These are phyloP conservation scores for Tanacetum coccineum DNA, from an alignment of 129 eudicot species.

Conservation along the genomic window DNA sequence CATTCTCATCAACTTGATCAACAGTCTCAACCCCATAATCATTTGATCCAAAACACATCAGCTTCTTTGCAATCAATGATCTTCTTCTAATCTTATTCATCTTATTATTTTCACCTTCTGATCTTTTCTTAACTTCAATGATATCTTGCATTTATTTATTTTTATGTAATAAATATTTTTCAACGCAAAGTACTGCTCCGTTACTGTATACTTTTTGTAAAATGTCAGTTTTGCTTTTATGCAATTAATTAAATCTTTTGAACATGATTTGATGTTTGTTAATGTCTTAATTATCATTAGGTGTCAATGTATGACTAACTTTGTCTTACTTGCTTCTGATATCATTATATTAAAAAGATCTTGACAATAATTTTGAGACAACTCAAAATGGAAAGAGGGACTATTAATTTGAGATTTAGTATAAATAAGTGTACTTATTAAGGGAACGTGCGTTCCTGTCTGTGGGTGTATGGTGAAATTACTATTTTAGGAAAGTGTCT, in stretches of 20 bases:
- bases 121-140: not conserved
- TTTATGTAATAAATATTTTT: not conserved
- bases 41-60: constrained; percentile 48
- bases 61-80: constrained; percentile 25
- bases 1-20: constrained; percentile 43
- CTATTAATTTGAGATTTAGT: too few relatives aligned
- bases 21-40: constrained; percentile 42
- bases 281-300: too few relatives aligned
- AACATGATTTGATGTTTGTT: too few relatives aligned
- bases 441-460: constrained; percentile 14
- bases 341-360: too few relatives aligned
- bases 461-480: constrained; percentile 1
- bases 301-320: too few relatives aligned
- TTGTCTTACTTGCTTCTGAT: too few relatives aligned
- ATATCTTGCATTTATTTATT: constrained; percentile 9
- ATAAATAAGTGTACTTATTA: not conserved
- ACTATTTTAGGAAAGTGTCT: constrained; percentile 16
- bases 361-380: too few relatives aligned
- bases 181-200: constrained; percentile 21
- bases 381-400: too few relatives aligned
- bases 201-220: too few relatives aligned
- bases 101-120: constrained; percentile 15
- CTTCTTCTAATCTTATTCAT: constrained; percentile 16
- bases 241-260: too few relatives aligned
- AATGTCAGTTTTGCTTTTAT: too few relatives aligned